These are phyloP conservation scores for Echinochloa phyllopogon DNA, from an alignment of 176 grass and related monocot genomes.

Conservation along the genomic window DNA sequence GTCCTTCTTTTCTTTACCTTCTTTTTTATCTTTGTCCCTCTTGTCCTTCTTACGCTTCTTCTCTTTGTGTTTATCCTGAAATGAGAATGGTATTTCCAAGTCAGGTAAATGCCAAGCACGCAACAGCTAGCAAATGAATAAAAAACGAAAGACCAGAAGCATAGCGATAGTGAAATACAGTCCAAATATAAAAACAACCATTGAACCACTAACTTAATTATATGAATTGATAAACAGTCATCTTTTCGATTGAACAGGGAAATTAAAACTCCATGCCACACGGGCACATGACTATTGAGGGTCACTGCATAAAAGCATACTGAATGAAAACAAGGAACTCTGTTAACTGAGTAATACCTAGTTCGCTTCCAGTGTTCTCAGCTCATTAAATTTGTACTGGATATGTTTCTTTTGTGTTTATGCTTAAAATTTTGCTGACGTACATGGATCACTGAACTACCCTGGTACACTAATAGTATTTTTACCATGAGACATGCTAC, in stretches of 20 bases:
- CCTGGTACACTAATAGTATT: neutral
- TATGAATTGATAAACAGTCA: neutral
- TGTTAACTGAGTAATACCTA: neutral
- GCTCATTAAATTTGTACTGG: neutral
- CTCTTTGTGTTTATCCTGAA: conserved; percentile 75
- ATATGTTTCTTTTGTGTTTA: conserved; percentile 18
- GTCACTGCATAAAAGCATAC: conserved; percentile 11
- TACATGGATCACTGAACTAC: neutral
- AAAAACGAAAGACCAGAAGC: neutral
- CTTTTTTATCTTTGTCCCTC: conserved; percentile 74
- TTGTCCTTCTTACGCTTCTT: conserved; percentile 79
- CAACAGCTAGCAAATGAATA: conserved; percentile 3
- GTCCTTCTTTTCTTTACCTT: conserved; percentile 76
- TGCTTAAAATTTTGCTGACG: neutral
- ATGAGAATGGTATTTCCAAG: neutral
- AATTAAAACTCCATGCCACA: neutral
- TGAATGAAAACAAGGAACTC: neutral
- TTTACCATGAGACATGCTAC: neutral
- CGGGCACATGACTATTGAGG: neutral
- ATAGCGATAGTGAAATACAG: conserved; percentile 13
- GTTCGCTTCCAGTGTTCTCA: neutral
- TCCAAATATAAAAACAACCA: conserved; percentile 8
- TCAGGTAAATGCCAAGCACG: conserved; percentile 15
- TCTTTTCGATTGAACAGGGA: neutral
- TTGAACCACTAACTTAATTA: neutral